Conservation (phyloP, 2,329 filamentous ascomycete species). For the Nemania sp. region DNA sequence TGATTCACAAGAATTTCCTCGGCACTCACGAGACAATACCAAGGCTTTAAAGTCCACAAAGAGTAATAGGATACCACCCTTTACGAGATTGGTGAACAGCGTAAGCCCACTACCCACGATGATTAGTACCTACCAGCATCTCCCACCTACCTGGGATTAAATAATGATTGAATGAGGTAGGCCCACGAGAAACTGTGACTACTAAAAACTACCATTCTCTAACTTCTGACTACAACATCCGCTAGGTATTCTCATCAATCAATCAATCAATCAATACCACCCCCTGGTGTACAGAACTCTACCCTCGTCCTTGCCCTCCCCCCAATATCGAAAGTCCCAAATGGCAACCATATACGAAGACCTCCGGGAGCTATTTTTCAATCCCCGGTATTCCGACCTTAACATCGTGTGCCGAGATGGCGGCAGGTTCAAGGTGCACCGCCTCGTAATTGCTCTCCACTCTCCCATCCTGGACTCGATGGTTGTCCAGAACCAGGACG, state of each 20-base stretch:
- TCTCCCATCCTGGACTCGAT: conserved; percentile 14
- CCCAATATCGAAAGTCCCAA: background rate
- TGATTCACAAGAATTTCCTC: background rate
- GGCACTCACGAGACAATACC: background rate
- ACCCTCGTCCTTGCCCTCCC: background rate
- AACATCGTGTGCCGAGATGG: conserved; percentile 19
- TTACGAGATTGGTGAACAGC: no score
- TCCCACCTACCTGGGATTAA: background rate
- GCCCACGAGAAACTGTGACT: background rate
- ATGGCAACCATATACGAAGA: conserved; percentile 21
- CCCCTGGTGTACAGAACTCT: background rate
- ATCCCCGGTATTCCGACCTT: conserved; percentile 15
- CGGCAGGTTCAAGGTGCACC: conserved; percentile 8
- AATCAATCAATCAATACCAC: background rate
- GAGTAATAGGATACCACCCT: background rate
- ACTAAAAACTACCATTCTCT: background rate
- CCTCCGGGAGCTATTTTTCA: conserved; percentile 13
- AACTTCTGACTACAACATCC: background rate
- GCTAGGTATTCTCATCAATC: background rate
- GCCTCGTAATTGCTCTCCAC: conserved; percentile 10
- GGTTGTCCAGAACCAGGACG: conserved; percentile 4
- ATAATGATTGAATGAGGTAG: background rate
- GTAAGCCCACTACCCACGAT: background rate
- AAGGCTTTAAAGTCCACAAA: no score
- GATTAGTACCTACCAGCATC: background rate